These are phyloP conservation scores for Triadica sebifera DNA, from an alignment of 345 rosid genomes.

Conservation along the genomic window DNA sequence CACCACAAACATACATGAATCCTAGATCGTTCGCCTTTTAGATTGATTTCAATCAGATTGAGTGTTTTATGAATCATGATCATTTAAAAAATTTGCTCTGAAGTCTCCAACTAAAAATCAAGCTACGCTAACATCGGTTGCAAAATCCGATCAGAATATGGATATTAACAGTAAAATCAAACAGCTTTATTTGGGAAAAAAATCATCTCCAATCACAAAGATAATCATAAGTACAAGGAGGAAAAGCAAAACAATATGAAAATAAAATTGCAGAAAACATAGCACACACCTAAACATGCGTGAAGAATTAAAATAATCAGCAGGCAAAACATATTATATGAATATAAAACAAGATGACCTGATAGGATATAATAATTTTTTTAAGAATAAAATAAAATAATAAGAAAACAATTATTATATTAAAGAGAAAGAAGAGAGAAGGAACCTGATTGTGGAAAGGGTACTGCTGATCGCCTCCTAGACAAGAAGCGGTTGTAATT, in stretches of 20 bases:
- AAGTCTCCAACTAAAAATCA: no score
- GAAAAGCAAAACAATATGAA: background rate
- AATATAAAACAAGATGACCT: background rate
- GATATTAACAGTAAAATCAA: background rate
- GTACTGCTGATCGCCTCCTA: background rate
- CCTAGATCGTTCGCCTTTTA: no score
- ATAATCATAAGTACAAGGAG: background rate
- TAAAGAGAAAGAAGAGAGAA: background rate
- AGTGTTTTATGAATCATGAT: no score
- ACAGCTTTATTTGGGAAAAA: background rate
- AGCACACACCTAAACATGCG: background rate
- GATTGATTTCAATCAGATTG: no score
- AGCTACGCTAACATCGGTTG: no score
- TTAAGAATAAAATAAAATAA: background rate
- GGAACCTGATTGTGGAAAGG: background rate
- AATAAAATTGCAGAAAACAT: background rate
- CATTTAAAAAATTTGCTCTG: no score
- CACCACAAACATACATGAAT: background rate
- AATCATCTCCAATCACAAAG: background rate
- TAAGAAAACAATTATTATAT: background rate
- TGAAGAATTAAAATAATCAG: background rate
- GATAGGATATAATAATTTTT: background rate
- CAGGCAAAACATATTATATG: background rate
- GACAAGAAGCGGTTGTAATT: constrained; percentile 1
- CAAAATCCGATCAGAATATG: no score